phyloP scores from a whole-genome alignment of 345 rosid genomes.

The Arabis hirsuta region DNA sequence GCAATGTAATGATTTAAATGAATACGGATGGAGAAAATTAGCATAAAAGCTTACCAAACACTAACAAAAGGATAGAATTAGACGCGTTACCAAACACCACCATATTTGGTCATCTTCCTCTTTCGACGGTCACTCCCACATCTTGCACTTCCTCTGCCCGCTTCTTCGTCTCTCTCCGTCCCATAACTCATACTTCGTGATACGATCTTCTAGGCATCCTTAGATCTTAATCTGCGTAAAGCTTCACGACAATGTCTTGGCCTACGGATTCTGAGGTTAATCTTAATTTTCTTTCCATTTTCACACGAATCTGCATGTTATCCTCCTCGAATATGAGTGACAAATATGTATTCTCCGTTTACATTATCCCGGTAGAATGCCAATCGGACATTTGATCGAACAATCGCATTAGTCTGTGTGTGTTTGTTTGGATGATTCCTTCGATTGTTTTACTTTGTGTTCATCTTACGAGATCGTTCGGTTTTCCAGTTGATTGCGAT shows the following conservation, averaged over 20 bases:
- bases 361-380: slow-evolving; percentile 16
- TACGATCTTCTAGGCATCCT: not conserved
- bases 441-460: not conserved
- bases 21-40: not conserved
- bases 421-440: not conserved
- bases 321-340: not conserved
- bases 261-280: slow-evolving; percentile 46
- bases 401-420: slow-evolving; percentile 6
- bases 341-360: not conserved
- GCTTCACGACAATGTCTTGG: slow-evolving; percentile 45
- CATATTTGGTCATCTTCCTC: slow-evolving; percentile 35
- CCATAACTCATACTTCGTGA: not conserved
- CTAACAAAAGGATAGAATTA: slow-evolving; percentile 18
- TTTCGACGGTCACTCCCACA: slow-evolving; percentile 39
- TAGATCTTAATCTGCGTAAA: slow-evolving; percentile 30
- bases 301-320: slow-evolving; percentile 10
- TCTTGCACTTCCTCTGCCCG: slow-evolving; percentile 25
- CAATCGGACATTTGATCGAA: not conserved
- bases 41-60: slow-evolving; percentile 22
- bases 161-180: slow-evolving; percentile 21
- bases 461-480: slow-evolving; percentile 13
- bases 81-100: slow-evolving; percentile 42
- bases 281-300: slow-evolving; percentile 7
- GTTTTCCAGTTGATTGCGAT: slow-evolving; percentile 53
- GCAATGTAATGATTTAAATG: not conserved